These are phyloP conservation scores for Vaccinium darrowii DNA, from an alignment of 148 eudicot genomes.

Conservation along the genomic window DNA sequence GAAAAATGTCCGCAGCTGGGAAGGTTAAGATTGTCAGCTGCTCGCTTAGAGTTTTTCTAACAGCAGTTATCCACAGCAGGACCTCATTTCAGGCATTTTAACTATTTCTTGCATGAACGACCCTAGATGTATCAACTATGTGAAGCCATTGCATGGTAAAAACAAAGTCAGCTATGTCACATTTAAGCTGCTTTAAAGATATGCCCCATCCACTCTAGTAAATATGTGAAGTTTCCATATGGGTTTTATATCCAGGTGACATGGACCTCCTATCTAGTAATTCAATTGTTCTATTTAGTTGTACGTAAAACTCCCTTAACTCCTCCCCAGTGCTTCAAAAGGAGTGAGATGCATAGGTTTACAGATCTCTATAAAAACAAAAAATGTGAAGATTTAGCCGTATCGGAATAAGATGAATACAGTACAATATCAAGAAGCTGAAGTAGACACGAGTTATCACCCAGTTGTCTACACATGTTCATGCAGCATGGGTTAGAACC, in stretches of 20 bases:
- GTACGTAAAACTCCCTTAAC: background rate
- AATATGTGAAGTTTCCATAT: background rate
- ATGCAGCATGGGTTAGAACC: background rate
- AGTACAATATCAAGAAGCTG: background rate
- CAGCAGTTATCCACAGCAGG: conserved; percentile 1
- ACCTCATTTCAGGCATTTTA: background rate
- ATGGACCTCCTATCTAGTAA: background rate
- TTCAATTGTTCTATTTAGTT: background rate
- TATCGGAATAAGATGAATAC: background rate
- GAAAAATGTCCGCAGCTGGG: background rate
- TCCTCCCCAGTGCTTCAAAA: background rate
- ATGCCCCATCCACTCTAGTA: background rate
- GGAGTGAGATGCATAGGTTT: background rate
- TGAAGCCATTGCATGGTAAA: conserved; percentile 5
- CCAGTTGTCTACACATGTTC: background rate
- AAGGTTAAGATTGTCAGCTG: background rate
- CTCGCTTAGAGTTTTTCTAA: background rate
- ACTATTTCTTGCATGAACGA: background rate
- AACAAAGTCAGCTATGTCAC: background rate
- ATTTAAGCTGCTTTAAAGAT: background rate
- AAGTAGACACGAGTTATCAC: background rate
- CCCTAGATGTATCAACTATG: background rate
- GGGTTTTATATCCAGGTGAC: background rate
- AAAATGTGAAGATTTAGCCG: background rate
- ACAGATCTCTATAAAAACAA: background rate